phyloP scores from a whole-genome alignment of 1,139 yeast genomes.

The Dujonia santamariae region DNA sequence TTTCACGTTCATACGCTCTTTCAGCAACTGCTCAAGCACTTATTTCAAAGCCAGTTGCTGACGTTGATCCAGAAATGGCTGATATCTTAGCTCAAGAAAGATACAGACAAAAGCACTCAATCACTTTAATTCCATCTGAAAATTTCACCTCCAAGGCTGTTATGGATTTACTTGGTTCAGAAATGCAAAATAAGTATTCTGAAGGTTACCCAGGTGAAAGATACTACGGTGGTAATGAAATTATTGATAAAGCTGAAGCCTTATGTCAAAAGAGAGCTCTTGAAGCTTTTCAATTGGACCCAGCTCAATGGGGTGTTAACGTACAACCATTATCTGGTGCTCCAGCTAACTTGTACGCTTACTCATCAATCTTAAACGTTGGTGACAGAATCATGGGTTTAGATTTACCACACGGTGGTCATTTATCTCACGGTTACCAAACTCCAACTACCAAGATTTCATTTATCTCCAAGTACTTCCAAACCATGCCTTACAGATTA shows the following conservation, averaged over 20 bases:
- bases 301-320: constrained; percentile 91
- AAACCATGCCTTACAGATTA: constrained; percentile 94
- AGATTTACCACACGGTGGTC: constrained; percentile 97
- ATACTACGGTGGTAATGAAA: constrained; percentile 95
- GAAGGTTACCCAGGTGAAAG: constrained; percentile 98
- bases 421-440: constrained; percentile 94
- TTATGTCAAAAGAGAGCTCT: constrained; percentile 91
- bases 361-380: constrained; percentile 85
- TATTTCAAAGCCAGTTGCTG: constrained; percentile 61
- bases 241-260: constrained; percentile 85
- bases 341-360: constrained; percentile 92
- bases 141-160: constrained; percentile 94
- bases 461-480: constrained; percentile 88
- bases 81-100: constrained; percentile 70
- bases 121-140: constrained; percentile 91
- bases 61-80: constrained; percentile 85
- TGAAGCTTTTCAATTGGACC: constrained; percentile 72
- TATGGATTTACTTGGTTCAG: constrained; percentile 90
- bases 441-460: constrained; percentile 86
- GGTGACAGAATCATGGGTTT: constrained; percentile 96
- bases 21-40: constrained; percentile 48
- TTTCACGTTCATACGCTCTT: constrained; percentile 41
- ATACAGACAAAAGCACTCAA: constrained; percentile 81
- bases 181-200: constrained; percentile 97
- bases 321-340: constrained; percentile 95